These are phyloP conservation scores for Salix viminalis DNA, from an alignment of 345 rosid species.

Conservation along the genomic window DNA sequence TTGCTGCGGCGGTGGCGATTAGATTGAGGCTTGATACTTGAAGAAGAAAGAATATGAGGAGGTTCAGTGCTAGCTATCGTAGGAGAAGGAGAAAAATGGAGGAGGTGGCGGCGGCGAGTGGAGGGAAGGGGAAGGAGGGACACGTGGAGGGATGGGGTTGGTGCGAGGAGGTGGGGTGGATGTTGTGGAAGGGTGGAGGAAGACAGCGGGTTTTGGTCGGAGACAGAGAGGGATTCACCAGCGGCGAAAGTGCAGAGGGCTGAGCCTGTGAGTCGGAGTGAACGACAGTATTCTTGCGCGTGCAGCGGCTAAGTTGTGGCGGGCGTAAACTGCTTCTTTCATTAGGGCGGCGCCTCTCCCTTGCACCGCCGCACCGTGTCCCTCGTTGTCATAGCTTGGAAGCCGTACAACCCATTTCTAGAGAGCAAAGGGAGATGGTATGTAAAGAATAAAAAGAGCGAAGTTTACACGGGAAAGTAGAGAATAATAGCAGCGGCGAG, in stretches of 20 bases:
- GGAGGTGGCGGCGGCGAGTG: constrained; percentile 38
- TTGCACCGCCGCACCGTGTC: constrained; percentile 89
- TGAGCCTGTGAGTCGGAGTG: constrained; percentile 78
- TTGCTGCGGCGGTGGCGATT: constrained; percentile 29
- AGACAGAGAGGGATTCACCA: constrained; percentile 71
- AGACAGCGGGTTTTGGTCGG: constrained; percentile 76
- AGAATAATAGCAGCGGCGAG: not conserved
- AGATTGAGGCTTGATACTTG: constrained; percentile 24
- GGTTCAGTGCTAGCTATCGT: constrained; percentile 48
- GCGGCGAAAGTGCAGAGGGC: constrained; percentile 79
- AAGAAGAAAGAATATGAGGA: constrained; percentile 48
- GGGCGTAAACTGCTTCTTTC: constrained; percentile 77
- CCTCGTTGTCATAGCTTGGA: constrained; percentile 95
- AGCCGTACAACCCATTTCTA: constrained; percentile 77
- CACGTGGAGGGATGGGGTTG: constrained; percentile 36
- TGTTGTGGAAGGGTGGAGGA: constrained; percentile 34
- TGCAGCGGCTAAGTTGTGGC: constrained; percentile 84
- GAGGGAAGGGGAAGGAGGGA: constrained; percentile 40
- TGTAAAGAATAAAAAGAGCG: not conserved
- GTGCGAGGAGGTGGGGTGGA: constrained; percentile 14
- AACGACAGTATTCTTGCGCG: constrained; percentile 89
- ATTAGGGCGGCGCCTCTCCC: constrained; percentile 94
- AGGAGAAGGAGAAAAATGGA: constrained; percentile 38
- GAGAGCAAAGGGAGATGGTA: not conserved
- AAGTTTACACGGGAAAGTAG: not conserved